Conservation (phyloP, 345 rosid genomes). For the Toxicodendron radicans region DNA sequence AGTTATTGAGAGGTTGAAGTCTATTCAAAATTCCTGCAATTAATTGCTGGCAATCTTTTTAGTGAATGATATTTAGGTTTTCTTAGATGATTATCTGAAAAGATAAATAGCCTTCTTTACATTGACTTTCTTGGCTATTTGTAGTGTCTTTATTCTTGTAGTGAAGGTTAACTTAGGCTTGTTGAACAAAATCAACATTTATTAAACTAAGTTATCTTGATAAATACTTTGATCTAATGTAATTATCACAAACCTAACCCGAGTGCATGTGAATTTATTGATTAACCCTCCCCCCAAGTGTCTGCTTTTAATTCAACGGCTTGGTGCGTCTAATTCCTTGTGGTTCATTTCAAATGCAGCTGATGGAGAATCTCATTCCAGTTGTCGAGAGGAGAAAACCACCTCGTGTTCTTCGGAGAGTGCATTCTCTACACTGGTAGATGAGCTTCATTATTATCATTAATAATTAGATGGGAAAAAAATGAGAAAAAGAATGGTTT, state of each 20-base stretch:
- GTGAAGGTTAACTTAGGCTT: background rate
- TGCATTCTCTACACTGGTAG: constrained; percentile 44
- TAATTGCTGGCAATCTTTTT: background rate
- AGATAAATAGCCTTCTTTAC: background rate
- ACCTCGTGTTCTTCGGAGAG: constrained; percentile 39
- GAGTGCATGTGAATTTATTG: background rate
- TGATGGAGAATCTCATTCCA: constrained; percentile 51
- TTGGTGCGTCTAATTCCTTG: background rate
- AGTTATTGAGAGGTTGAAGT: background rate
- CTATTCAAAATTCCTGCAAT: background rate
- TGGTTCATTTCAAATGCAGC: constrained; percentile 28
- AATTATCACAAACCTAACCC: background rate
- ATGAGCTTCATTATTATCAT: background rate
- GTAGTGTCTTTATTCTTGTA: background rate
- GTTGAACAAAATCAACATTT: background rate
- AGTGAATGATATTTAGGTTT: background rate
- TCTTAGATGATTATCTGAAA: background rate
- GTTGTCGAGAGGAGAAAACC: constrained; percentile 42
- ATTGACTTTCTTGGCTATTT: background rate
- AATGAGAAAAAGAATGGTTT: background rate
- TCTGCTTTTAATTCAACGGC: background rate
- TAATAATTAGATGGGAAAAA: background rate
- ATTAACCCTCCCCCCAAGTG: background rate
- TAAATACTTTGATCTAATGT: background rate
- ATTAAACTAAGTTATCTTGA: background rate